These are phyloP conservation scores for Mycena belliarum DNA, from an alignment of 768 basidiomycete genomes.

Conservation along the genomic window DNA sequence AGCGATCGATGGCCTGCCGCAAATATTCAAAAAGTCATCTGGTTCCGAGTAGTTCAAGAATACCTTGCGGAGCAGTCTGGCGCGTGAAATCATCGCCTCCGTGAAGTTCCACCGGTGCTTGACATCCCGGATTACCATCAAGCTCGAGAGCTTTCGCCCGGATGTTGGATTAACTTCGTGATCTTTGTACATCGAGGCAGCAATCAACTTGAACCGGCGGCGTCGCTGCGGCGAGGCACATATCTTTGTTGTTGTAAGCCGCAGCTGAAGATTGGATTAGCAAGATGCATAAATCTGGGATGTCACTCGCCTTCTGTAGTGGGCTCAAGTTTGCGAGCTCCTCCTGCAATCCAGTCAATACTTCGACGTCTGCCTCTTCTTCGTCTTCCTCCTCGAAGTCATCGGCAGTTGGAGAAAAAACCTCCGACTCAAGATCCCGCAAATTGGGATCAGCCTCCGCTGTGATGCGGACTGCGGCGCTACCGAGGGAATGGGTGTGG, in stretches of 20 bases:
- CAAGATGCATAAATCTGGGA: neutral
- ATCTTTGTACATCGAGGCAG: neutral
- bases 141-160: neutral
- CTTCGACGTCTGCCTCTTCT: no score
- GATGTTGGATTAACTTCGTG: neutral
- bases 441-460: constrained; percentile 21
- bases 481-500: no score
- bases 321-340: constrained; percentile 6
- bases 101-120: neutral
- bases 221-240: constrained; percentile 12
- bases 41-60: no score
- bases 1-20: neutral
- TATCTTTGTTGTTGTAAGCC: neutral
- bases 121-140: neutral
- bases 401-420: no score
- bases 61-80: neutral
- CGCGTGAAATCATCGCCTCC: neutral
- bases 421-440: neutral
- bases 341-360: no score
- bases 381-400: no score
- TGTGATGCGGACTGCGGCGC: no score
- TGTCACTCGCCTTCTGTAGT: neutral
- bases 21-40: no score
- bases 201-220: neutral
- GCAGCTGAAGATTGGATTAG: neutral